Base-by-base conservation (phyloP, 78 protist species). In the Anaeramoeba flamelloides region DNA sequence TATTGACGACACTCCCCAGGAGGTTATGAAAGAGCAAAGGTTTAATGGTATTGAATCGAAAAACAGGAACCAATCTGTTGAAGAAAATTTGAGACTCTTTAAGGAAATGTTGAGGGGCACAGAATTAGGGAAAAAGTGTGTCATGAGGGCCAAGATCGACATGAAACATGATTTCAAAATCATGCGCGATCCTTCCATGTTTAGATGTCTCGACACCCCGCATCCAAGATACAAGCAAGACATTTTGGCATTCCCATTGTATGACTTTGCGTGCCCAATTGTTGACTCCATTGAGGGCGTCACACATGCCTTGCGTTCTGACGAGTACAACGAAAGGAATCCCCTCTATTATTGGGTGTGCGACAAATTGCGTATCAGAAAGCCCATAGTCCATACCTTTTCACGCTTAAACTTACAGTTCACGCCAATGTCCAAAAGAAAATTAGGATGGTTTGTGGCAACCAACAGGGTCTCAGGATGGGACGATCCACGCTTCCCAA, bases 401-500 rank as follows among this genome's bases (percentile, higher is more conserved):
- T 34, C 17, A 78, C 91, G 98, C 22, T 77, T 95, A 69, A 93
- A 91, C 85, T 85, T 96, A 39, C 74, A 33, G 39, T 78, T 92
- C 87, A 89, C 96, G 2, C 74, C 91, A n/a, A 38, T 96, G 77
- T 90, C 95, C 69, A 96, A 96, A 94, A 87, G 99, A 76, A 89
- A 91, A 89, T 83, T 93, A 32, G 77, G 84, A 78, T 41, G 88
- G 86, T 89, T 96, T 75, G 98, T 94, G 1, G 95, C 91, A 75
- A 12, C 41, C 17, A 89, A 88, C 31, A 2, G 86, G 1, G 99
- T 89, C 32, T 83, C 36, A 31, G 98, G 98, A 37, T 97, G 99
- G 99, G 69, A 85, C 41, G 99, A 96, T 77, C 98, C 98, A 41
- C 84, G 99, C 31, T 90, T 97, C 83, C 99, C 99, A 33, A 97